Evolutionary conservation across 1,284 basidiomycete genomes (phyloP), one percentile per base, ranked within the genome.

Genomic region (Sanghuangporus baumii): DNA sequence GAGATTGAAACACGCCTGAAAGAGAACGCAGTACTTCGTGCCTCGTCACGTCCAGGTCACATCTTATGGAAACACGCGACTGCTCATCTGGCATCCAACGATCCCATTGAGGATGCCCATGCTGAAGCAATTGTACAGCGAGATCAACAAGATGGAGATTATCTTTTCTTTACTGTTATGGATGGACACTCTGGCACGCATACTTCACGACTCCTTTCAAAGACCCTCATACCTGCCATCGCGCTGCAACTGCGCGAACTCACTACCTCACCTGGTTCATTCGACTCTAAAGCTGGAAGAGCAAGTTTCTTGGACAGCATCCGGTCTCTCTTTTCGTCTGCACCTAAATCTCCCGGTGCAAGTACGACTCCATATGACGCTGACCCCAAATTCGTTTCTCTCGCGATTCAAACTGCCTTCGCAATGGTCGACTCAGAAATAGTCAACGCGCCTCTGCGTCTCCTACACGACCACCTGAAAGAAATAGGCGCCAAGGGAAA

Each of bases 121-220:
- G 85, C 91, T 2, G 83, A 84, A 62, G 85, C 88, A 61, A 79
- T 96, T 63, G 77, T 96, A 18, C 74, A 83, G 66, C 78, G 87
- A 51, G 86, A 90, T 68, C 75, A 38, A 75, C 79, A 50, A 47
- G 80, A 84, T 11, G 88, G 89, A 9, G 90, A 93, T 71, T 81
- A 90, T 66, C 78, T 93, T 56, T 90, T 96, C 74, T 94, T 93
- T 69, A 80, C 91, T 1, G 88, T 97, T 34, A 89, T 96, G 84
- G 97, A 99, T 71, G 97, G 97, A 1, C 97, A 99, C 72, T 81
- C 86, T 1, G 97, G 94, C 1, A 81, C 71, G 66, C 83, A 93
- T 62, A 99, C 97, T 1, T 94, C 93, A 4, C 83, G 86, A 62
- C 80, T 98, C 36, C 86, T 99, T 37, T 88, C 91, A 1, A 88